phyloP scores from a whole-genome alignment of 1,284 basidiomycete species.

The Sparassis latifolia region DNA sequence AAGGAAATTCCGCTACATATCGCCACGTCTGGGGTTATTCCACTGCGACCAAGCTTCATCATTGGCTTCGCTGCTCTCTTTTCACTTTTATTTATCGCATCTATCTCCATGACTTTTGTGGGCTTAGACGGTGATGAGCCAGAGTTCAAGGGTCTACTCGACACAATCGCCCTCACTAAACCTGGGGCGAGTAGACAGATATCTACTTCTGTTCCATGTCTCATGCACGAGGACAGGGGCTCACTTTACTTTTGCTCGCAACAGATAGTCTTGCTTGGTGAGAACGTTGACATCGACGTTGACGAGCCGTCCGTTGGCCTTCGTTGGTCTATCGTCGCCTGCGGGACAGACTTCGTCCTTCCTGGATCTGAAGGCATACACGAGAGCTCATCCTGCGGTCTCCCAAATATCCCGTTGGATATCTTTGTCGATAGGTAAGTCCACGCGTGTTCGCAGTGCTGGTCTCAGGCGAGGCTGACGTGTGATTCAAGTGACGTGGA shows the following conservation, averaged over 20 bases:
- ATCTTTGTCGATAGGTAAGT: constrained; percentile 48
- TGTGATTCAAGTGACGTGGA: constrained; percentile 22
- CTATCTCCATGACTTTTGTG: constrained; percentile 43
- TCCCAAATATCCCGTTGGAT: constrained; percentile 36
- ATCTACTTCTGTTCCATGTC: neutral
- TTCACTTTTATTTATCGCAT: constrained; percentile 41
- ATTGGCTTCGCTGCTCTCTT: constrained; percentile 33
- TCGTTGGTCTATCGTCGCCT: constrained; percentile 52
- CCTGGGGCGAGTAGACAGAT: constrained; percentile 38
- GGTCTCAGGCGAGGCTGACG: no score
- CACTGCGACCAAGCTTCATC: constrained; percentile 34
- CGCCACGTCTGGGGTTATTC: constrained; percentile 24
- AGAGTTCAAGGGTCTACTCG: constrained; percentile 35
- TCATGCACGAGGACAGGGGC: neutral
- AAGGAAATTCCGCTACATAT: constrained; percentile 5
- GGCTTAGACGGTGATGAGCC: constrained; percentile 37
- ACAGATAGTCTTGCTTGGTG: constrained; percentile 48
- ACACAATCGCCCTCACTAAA: constrained; percentile 32
- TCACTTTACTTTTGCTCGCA: no score
- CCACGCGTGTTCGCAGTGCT: neutral
- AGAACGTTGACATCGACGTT: constrained; percentile 50
- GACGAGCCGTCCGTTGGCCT: constrained; percentile 51
- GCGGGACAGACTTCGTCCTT: constrained; percentile 41
- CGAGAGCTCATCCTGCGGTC: constrained; percentile 39
- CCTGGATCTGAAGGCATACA: constrained; percentile 43